Percentiles rank a stretch among this genome's conserved stretches.
These are phyloP conservation scores for Carpinus fangiana DNA, from an alignment of 306 rosid species.

Conservation along the genomic window DNA sequence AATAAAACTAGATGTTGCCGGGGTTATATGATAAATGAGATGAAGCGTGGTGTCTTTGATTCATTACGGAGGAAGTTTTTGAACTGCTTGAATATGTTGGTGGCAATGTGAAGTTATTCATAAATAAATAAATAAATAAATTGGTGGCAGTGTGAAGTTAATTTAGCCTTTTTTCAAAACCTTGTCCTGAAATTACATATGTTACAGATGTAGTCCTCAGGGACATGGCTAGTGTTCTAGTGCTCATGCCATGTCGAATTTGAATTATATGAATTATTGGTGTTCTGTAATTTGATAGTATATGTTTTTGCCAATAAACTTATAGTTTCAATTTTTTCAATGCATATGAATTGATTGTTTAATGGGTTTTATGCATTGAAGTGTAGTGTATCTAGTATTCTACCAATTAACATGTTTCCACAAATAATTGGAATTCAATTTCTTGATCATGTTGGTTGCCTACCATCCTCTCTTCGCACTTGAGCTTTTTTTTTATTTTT, in stretches of 20 bases:
- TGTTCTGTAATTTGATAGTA: not conserved
- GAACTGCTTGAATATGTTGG: not conserved
- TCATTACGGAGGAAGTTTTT: not conserved
- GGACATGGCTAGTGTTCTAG: not conserved
- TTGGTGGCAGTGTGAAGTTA: not conserved
- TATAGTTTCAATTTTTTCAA: not conserved
- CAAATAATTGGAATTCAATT: not conserved
- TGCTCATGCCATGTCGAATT: not conserved
- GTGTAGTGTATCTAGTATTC: not conserved
- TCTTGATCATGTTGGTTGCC: conserved; percentile 10
- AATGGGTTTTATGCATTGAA: not conserved
- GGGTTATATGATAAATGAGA: not conserved
- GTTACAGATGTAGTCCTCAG: not conserved
- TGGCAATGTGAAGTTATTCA: not conserved
- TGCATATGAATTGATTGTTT: not conserved
- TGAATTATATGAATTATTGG: not conserved
- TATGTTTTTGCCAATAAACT: not conserved
- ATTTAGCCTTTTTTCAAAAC: not conserved
- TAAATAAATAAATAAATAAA: too few relatives aligned
- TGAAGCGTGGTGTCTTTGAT: not conserved
- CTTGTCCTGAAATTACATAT: not conserved
- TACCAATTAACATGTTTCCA: conserved; percentile 5
- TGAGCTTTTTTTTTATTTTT: not conserved
- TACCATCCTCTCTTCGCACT: conserved; percentile 14
- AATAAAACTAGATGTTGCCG: not conserved